Evolutionary conservation across 2,329 filamentous ascomycete species (phyloP), one percentile per base, ranked within the genome.

Genomic region (Shiraia sp.): DNA sequence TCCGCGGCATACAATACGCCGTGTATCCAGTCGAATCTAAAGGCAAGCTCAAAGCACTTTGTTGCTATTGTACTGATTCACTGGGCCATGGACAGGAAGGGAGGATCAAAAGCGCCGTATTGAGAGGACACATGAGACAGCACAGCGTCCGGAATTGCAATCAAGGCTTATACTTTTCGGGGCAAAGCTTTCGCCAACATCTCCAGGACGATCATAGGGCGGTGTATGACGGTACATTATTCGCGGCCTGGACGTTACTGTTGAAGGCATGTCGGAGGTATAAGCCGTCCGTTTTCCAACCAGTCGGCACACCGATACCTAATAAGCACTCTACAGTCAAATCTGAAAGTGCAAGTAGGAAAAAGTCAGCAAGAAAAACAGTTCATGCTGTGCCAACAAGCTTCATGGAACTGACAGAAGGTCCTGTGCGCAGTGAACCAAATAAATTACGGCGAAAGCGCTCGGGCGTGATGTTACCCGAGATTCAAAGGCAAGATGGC

Each of bases 61-160:
- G 58, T 24, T 62, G 55, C 36, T 62, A 56, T 40, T 60, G 58
- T 36, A 60, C 60, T 23, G 55, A 57, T 10, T 45, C 40, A 2
- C 50, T 62, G 1, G 49, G 46, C 8, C 41, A 46, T 16, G 53
- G 51, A 4, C 12, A 24, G 8, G 51, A 50, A 17, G 53, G 55
- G 3, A 59, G 50, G 34, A 51, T 62, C 12, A 56, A 59, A 32
- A 50, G 55, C 3, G 35, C 53, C 1, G 22, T 55, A 2, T 32
- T 60, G 10, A 55, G 47, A 32, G 53, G 55, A 3, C 58, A 60
- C 29, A 47, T 62, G 32, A 31, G 28, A 25, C 47, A 52, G 24
- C 59, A 62, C 41, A 59, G 56, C 39, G 60, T 62, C 40, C 51
- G 59, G 5, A 49, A 47, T 26, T 62, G 59, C 37, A 56, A 51